These are phyloP conservation scores for Coniochaeta sp. DNA, from an alignment of 2,329 filamentous ascomycete species.

Conservation along the genomic window DNA sequence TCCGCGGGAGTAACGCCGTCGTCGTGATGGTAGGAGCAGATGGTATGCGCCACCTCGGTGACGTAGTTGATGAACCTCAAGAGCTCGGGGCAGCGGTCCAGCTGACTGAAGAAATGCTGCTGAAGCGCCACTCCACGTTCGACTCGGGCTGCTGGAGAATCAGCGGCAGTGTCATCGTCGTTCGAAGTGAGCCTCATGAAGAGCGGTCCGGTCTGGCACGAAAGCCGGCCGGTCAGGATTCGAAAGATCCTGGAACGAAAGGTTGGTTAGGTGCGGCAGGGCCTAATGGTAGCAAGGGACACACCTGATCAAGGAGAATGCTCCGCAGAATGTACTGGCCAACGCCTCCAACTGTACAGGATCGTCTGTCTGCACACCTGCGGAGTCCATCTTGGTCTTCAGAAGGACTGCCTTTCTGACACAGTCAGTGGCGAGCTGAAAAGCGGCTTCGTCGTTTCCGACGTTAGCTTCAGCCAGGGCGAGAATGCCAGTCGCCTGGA, in stretches of 20 bases:
- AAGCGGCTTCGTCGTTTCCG: constrained; percentile 15
- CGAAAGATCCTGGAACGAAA: constrained; percentile 7
- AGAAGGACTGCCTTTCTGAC: constrained; percentile 11
- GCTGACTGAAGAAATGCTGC: constrained; percentile 12
- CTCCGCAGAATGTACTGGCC: constrained; percentile 13
- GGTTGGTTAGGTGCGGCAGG: background rate
- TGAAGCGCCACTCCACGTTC: constrained; percentile 11
- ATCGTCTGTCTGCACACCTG: constrained; percentile 1
- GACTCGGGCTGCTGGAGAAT: constrained; percentile 5
- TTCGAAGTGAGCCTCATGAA: constrained; percentile 13
- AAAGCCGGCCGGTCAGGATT: constrained; percentile 14
- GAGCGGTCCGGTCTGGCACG: constrained; percentile 13
- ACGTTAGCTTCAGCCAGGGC: constrained; percentile 12
- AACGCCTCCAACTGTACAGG: constrained; percentile 3
- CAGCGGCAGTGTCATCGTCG: constrained; percentile 2
- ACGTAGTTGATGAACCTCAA: constrained; percentile 12
- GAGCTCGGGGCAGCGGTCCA: constrained; percentile 10
- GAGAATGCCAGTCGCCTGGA: constrained; percentile 14
- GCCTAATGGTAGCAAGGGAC: background rate
- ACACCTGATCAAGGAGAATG: constrained; percentile 13
- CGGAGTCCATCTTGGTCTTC: constrained; percentile 1
- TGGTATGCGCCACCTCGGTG: constrained; percentile 14
- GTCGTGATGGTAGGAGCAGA: constrained; percentile 14
- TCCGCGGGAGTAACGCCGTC: constrained; percentile 13
- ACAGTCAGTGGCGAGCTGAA: constrained; percentile 6